Conservation (phyloP, 495 filamentous ascomycete genomes). For the Neurospora sublineolata region DNA sequence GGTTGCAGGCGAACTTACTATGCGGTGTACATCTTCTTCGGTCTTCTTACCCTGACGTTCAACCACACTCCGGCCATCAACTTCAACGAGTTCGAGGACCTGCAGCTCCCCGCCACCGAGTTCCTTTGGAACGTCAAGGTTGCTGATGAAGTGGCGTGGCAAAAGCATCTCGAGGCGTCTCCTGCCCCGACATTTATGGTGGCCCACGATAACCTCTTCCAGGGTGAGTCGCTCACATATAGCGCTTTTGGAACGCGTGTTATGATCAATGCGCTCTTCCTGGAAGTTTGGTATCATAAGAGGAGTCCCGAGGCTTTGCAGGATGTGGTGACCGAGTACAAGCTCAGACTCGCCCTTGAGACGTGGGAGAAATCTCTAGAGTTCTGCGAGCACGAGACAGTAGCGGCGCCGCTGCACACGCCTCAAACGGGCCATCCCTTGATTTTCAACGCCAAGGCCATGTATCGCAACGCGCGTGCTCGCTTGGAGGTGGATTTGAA, state of each 20-base stretch:
- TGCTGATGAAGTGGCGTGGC: slow-evolving; percentile 71
- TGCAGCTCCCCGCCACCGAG: slow-evolving; percentile 88
- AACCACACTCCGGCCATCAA: slow-evolving; percentile 95
- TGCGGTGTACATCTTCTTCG: slow-evolving; percentile 99
- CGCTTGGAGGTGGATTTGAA: slow-evolving; percentile 92
- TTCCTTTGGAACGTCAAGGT: slow-evolving; percentile 84
- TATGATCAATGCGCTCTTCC: slow-evolving; percentile 97
- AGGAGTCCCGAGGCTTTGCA: slow-evolving; percentile 90
- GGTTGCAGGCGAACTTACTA: slow-evolving; percentile 95
- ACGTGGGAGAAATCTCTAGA: slow-evolving; percentile 97
- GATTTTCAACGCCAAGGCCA: slow-evolving; percentile 97
- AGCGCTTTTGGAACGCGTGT: slow-evolving; percentile 95
- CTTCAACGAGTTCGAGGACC: slow-evolving; percentile 92
- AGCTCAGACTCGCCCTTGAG: slow-evolving; percentile 87
- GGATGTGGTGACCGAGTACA: slow-evolving; percentile 96
- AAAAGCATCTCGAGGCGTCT: slow-evolving; percentile 57
- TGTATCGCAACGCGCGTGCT: slow-evolving; percentile 88
- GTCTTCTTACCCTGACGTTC: slow-evolving; percentile 87
- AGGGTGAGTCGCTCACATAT: slow-evolving; percentile 82
- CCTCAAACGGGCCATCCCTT: slow-evolving; percentile 96
- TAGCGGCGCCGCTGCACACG: slow-evolving; percentile 80
- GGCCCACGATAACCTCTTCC: slow-evolving; percentile 89
- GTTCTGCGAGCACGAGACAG: slow-evolving; percentile 83
- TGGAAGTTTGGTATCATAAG: slow-evolving; percentile 98
- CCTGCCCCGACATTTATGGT: slow-evolving; percentile 76